phyloP scores from a whole-genome alignment of 1,284 basidiomycete genomes.

The Mycena citricolor region DNA sequence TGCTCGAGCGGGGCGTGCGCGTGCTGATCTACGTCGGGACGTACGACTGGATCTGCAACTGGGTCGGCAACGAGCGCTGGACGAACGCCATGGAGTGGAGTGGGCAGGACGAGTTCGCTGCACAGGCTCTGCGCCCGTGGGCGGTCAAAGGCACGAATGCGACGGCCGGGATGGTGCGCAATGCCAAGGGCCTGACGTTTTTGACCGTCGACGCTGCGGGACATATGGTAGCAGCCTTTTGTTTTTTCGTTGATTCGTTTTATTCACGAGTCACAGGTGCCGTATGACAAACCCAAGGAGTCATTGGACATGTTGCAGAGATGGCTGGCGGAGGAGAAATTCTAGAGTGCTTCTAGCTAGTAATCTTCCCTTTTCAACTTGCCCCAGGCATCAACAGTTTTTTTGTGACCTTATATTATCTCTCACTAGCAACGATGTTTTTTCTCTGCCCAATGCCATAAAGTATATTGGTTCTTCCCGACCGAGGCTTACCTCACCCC shows the following conservation, averaged over 20 bases:
- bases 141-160: conserved; percentile 42
- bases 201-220: conserved; percentile 49
- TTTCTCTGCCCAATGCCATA: too few relatives aligned
- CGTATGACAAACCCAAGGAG: conserved; percentile 51
- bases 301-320: conserved; percentile 43
- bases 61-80: conserved; percentile 70
- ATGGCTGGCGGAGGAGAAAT: conserved; percentile 40
- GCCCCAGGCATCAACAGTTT: too few relatives aligned
- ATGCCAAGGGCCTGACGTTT: conserved; percentile 47
- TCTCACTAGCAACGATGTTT: too few relatives aligned
- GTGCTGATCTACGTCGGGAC: conserved; percentile 75
- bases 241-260: background rate
- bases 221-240: conserved; percentile 46
- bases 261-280: conserved; percentile 37
- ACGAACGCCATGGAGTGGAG: conserved; percentile 61
- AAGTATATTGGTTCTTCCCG: too few relatives aligned
- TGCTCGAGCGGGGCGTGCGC: conserved; percentile 72
- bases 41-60: conserved; percentile 76
- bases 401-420: too few relatives aligned
- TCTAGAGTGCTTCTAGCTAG: too few relatives aligned
- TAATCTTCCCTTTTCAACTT: too few relatives aligned
- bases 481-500: too few relatives aligned
- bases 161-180: conserved; percentile 48
- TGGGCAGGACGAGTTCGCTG: conserved; percentile 51
- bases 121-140: conserved; percentile 40